Evolutionary conservation across 495 filamentous ascomycete genomes (phyloP), one percentile per base, ranked within the genome.

Genomic region (Podospora fimiseda): DNA sequence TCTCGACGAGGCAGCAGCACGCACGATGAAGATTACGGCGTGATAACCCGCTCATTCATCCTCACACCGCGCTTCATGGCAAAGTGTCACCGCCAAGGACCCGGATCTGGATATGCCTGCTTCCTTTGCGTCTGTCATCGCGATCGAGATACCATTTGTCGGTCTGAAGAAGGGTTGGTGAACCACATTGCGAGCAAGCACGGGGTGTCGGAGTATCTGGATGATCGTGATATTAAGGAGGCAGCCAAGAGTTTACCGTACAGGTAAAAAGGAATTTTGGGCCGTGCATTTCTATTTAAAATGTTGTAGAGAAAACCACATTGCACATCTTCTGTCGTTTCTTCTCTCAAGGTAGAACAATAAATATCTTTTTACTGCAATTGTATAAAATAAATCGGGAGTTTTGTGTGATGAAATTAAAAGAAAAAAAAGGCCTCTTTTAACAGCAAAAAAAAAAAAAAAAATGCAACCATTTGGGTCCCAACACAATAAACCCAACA

Each of bases 71-170:
- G 66, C 16, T 71, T 71, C 45, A 30, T 69, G 9, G 57, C 61
- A 30, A 71, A 71, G 50, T 71, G 68, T 16, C 68, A 71, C 39
- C 60, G 65, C 1, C 61, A 60, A 16, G 50, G 56, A 33, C 22
- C 44, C 9, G 22, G 33, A 2, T 47, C 51, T 13, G 65, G 65
- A 5, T 71, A 56, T 33, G 58, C 66, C 8, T 71, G 68, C 37
- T 63, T 48, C 18, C 36, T 71, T 13, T 71, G 66, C 43, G 51
- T 51, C 11, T 33, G 43, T 5, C 11, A 61, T 43, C 48, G 66
- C 5, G 57, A 68, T 19, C 43, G 56, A 22, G 68, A 70, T 44
- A 64, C 65, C 11, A 19, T 71, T 3, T 66, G 60, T 24, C 43
- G 46, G 40, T 43, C 49, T 0, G 60, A 62, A 21, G 58, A 62